Percentiles rank a stretch among this genome's conserved stretches.
phyloP scores from a whole-genome alignment of 1,284 basidiomycete genomes.

The Earliella scabrosa region DNA sequence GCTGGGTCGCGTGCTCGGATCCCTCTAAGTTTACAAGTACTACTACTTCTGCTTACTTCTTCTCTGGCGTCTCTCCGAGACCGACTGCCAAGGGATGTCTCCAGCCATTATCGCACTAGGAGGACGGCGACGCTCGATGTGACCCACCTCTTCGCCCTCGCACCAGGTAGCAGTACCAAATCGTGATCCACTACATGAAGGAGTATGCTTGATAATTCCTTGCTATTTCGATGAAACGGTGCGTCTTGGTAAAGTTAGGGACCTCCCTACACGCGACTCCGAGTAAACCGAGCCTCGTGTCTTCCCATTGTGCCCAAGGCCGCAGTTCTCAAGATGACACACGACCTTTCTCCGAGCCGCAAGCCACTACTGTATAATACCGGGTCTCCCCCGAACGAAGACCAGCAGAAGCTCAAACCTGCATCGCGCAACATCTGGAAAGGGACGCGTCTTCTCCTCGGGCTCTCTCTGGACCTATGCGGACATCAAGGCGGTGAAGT shows the following conservation, averaged over 20 bases:
- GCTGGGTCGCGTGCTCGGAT: slow-evolving; percentile 71
- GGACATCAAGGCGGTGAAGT: slow-evolving; percentile 58
- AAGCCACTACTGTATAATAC: slow-evolving; percentile 49
- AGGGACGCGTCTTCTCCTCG: slow-evolving; percentile 61
- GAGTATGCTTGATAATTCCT: slow-evolving; percentile 69
- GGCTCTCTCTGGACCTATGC: slow-evolving; percentile 55
- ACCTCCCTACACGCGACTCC: slow-evolving; percentile 63
- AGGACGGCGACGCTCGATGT: slow-evolving; percentile 84
- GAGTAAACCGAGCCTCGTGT: slow-evolving; percentile 74
- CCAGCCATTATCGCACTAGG: slow-evolving; percentile 79
- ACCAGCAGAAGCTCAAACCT: slow-evolving; percentile 22
- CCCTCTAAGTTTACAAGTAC: slow-evolving; percentile 56
- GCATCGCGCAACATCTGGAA: slow-evolving; percentile 44
- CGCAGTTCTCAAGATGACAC: slow-evolving; percentile 30
- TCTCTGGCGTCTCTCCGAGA: slow-evolving; percentile 74
- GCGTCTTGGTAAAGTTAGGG: slow-evolving; percentile 58
- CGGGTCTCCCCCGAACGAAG: slow-evolving; percentile 29
- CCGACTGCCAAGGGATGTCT: slow-evolving; percentile 75
- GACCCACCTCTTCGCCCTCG: slow-evolving; percentile 80
- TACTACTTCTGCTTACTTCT: slow-evolving; percentile 80
- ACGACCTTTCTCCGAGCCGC: slow-evolving; percentile 44
- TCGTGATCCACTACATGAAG: slow-evolving; percentile 61
- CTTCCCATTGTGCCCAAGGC: slow-evolving; percentile 37
- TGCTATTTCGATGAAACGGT: slow-evolving; percentile 88
- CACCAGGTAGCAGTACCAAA: slow-evolving; percentile 54